phyloP scores from a whole-genome alignment of 441 rosid species.

The Biscutella laevigata region DNA sequence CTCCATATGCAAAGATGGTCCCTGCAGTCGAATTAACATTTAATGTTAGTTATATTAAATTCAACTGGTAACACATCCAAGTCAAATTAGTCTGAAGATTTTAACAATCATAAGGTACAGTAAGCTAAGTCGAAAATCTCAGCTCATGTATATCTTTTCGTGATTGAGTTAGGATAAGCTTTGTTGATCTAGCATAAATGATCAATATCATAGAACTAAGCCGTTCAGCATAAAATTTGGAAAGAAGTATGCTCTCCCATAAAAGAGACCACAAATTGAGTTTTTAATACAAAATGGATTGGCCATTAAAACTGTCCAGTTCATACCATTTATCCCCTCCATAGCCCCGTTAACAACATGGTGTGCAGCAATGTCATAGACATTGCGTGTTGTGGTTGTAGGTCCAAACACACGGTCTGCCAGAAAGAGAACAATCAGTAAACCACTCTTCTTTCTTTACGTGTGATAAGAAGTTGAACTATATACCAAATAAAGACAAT shows the following conservation, averaged over 20 bases:
- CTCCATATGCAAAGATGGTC: slow-evolving; percentile 97
- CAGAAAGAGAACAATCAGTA: slow-evolving; percentile 19
- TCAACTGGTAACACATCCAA: background rate
- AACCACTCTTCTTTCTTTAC: background rate
- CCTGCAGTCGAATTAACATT: slow-evolving; percentile 43
- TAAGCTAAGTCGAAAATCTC: background rate
- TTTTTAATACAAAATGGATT: background rate
- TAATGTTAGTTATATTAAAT: slow-evolving; percentile 14
- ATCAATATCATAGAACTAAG: background rate
- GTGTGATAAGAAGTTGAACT: background rate
- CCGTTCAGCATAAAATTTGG: background rate
- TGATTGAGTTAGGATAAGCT: background rate
- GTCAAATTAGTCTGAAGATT: background rate
- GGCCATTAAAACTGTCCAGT: background rate
- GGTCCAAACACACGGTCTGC: slow-evolving; percentile 98
- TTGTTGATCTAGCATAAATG: slow-evolving; percentile 3
- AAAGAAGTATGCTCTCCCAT: background rate
- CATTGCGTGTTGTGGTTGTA: slow-evolving; percentile 97
- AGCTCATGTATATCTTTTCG: background rate
- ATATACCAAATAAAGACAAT: background rate
- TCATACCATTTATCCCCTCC: slow-evolving; percentile 91
- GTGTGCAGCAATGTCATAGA: slow-evolving; percentile 93
- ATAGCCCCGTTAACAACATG: slow-evolving; percentile 92
- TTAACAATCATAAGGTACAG: background rate
- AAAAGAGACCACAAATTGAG: background rate